phyloP scores from a whole-genome alignment of 1,139 yeast genomes.

The Yamadazyma triangularis region DNA sequence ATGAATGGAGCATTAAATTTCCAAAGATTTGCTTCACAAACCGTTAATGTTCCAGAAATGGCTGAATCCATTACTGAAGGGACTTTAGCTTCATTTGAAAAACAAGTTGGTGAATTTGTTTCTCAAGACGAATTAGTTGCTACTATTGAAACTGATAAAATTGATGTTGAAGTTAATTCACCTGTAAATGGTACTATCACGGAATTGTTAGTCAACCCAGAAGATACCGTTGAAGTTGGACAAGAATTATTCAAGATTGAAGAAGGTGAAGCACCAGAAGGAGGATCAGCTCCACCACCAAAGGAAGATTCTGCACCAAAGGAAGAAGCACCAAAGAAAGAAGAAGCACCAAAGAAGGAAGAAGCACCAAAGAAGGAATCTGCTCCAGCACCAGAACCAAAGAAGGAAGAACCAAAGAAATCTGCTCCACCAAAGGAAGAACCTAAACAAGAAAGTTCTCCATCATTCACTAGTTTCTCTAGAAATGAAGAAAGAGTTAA shows the following conservation, averaged over 20 bases:
- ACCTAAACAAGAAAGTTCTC: conserved; percentile 29
- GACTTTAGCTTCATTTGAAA: conserved; percentile 75
- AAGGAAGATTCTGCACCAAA: conserved; percentile 17
- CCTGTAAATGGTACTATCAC: conserved; percentile 89
- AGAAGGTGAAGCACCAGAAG: conserved; percentile 81
- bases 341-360: conserved; percentile 42
- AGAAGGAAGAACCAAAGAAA: conserved; percentile 35
- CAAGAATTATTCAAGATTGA: conserved; percentile 88
- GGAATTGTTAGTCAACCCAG: conserved; percentile 78
- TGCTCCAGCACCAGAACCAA: conserved; percentile 40
- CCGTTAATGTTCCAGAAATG: conserved; percentile 95
- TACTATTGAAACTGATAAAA: conserved; percentile 97
- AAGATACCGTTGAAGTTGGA: conserved; percentile 94
- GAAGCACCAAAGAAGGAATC: conserved; percentile 19
- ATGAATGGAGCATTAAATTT: conserved; percentile 12
- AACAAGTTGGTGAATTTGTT: conserved; percentile 85
- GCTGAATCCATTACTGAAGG: conserved; percentile 99
- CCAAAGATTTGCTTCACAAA: conserved; percentile 38
- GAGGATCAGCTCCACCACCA: conserved; percentile 54
- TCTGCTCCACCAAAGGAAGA: conserved; percentile 17
- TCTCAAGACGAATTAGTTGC: conserved; percentile 88
- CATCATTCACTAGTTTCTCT: conserved; percentile 60
- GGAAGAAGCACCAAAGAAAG: conserved; percentile 17
- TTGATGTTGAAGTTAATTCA: conserved; percentile 94
- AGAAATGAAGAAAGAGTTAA: conserved; percentile 90